phyloP scores from a whole-genome alignment of 169 alveolate species.

The Eimeria zaria region DNA sequence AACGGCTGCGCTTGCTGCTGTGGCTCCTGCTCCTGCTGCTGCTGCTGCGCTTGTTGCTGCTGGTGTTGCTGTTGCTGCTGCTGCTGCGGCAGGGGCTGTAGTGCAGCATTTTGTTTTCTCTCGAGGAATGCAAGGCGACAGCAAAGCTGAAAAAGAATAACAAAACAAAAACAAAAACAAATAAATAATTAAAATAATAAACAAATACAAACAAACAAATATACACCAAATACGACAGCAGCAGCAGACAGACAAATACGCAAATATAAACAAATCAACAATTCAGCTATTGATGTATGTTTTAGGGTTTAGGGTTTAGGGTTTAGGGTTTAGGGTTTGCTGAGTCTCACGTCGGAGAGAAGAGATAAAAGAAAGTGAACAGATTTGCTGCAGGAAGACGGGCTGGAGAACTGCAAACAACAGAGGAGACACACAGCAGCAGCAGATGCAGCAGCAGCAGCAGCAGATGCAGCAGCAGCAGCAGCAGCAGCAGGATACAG shows the following conservation, averaged over 20 bases:
- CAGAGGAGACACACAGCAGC: neutral
- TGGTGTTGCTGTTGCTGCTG: slow-evolving; percentile 37
- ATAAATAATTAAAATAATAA: neutral
- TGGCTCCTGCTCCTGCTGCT: slow-evolving; percentile 9
- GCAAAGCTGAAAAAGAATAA: neutral
- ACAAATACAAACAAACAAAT: neutral
- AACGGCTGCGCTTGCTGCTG: neutral
- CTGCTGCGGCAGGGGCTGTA: neutral
- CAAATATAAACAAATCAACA: neutral
- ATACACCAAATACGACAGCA: neutral
- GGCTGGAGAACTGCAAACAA: neutral
- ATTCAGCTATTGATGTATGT: neutral
- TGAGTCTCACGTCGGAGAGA: neutral
- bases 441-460: neutral
- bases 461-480: slow-evolving; percentile 34
- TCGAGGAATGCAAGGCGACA: slow-evolving; percentile 11
- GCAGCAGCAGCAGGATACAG: neutral
- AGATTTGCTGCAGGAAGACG: neutral
- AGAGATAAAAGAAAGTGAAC: slow-evolving; percentile 7
- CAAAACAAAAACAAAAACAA: neutral
- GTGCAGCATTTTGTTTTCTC: neutral
- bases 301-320: neutral
- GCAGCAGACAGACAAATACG: neutral
- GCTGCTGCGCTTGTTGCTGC: slow-evolving; percentile 32
- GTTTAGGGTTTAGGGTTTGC: slow-evolving; percentile 21